phyloP scores from a whole-genome alignment of 2,329 filamentous ascomycete genomes.

The Magnaporthales sp. region DNA sequence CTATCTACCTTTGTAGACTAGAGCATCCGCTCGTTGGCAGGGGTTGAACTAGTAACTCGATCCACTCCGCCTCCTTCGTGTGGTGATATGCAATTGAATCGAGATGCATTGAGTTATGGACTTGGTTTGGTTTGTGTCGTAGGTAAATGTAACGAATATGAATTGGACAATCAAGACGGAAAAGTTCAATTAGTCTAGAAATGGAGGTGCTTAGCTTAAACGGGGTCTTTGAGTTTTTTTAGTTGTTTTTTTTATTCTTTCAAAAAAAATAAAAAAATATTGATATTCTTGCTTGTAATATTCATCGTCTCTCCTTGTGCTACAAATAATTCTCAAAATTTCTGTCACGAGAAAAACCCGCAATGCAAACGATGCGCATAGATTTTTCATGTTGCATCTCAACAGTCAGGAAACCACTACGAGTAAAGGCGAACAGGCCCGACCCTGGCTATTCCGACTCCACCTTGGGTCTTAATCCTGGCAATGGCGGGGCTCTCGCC shows the following conservation, averaged over 20 bases:
- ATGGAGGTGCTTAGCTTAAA: neutral
- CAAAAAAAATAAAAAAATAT: too few relatives aligned
- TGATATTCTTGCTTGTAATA: too few relatives aligned
- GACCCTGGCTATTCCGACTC: neutral
- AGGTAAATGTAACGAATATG: neutral
- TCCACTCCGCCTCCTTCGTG: neutral
- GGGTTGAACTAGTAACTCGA: neutral
- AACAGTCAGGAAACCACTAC: neutral
- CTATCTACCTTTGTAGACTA: neutral
- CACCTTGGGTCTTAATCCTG: neutral
- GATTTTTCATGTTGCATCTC: neutral
- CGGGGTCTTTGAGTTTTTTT: neutral
- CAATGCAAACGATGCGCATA: neutral
- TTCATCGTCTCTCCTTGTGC: too few relatives aligned
- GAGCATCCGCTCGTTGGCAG: neutral
- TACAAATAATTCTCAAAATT: too few relatives aligned
- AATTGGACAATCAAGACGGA: neutral
- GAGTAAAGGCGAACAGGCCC: neutral
- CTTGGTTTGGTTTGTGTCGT: neutral
- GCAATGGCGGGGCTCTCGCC: slow-evolving; percentile 1
- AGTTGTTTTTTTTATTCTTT: neutral
- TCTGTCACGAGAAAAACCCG: neutral
- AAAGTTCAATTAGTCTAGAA: neutral
- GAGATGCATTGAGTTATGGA: neutral
- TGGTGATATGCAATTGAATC: neutral